Conservation (phyloP, 2,329 filamentous ascomycete species). For the Epichloe glyceriae region DNA sequence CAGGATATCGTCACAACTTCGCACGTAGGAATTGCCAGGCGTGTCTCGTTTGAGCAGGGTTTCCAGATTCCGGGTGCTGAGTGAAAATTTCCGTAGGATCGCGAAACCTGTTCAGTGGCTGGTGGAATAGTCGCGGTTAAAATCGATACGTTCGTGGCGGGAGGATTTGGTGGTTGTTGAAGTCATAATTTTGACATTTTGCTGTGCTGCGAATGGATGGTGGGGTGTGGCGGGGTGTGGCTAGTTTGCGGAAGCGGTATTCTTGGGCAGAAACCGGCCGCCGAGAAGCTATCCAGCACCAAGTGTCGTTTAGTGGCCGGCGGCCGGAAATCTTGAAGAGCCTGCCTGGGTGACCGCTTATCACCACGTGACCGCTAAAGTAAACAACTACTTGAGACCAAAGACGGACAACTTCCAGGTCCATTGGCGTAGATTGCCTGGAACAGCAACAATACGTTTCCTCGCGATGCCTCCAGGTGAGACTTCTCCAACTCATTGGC, state of each 20-base stretch:
- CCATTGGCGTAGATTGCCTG: neutral
- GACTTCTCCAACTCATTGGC: constrained; percentile 5
- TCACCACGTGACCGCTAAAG: constrained; percentile 25
- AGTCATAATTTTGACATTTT: constrained; percentile 29
- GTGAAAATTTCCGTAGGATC: neutral
- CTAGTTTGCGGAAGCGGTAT: constrained; percentile 17
- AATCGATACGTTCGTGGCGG: neutral
- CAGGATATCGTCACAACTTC: constrained; percentile 4
- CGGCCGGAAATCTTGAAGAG: neutral
- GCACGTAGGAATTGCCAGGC: neutral
- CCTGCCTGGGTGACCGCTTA: constrained; percentile 7
- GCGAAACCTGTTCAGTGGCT: neutral
- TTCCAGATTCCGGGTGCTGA: neutral
- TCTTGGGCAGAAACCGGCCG: constrained; percentile 17
- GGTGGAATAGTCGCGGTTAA: neutral
- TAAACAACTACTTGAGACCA: constrained; percentile 21
- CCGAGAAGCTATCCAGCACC: too few species aligned
- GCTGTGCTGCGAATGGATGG: constrained; percentile 20
- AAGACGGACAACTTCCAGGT: neutral
- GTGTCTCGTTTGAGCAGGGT: neutral
- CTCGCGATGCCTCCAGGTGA: constrained; percentile 29
- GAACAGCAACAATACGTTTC: neutral
- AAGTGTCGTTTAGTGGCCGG: too few species aligned
- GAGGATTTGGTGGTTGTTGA: neutral
- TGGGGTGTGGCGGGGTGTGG: constrained; percentile 29